phyloP scores from a whole-genome alignment of 768 basidiomycete genomes.

The Tulasnella sp. region DNA sequence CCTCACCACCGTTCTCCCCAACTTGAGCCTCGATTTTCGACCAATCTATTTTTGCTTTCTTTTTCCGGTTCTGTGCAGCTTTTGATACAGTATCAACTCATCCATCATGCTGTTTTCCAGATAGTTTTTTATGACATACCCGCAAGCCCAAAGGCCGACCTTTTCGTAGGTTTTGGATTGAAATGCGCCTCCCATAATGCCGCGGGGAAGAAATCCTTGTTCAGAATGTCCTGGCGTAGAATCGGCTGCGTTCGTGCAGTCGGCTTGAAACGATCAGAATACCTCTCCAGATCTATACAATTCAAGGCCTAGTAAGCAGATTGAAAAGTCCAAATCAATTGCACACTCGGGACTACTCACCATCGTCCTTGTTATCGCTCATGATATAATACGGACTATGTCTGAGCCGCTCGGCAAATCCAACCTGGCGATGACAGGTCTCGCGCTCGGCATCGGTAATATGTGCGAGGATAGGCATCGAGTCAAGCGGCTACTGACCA shows the following conservation, averaged over 20 bases:
- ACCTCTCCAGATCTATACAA: not conserved
- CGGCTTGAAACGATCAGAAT: constrained; percentile 3
- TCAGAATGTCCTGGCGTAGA: constrained; percentile 58
- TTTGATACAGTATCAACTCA: not conserved
- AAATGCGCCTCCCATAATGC: constrained; percentile 73
- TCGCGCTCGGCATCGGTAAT: constrained; percentile 53
- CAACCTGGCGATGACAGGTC: constrained; percentile 56
- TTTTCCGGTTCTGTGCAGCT: constrained; percentile 19
- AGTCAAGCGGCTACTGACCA: constrained; percentile 45
- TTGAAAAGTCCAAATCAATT: not conserved
- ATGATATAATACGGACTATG: constrained; percentile 66
- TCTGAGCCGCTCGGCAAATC: constrained; percentile 52
- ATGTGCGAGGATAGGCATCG: constrained; percentile 58
- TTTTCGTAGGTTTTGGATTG: constrained; percentile 42
- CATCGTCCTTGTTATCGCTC: constrained; percentile 57
- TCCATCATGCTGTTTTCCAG: too few relatives aligned
- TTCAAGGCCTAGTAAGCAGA: not conserved
- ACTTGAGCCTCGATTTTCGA: constrained; percentile 51
- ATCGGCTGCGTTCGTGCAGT: constrained; percentile 38
- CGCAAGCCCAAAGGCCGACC: constrained; percentile 1
- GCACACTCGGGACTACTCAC: constrained; percentile 23
- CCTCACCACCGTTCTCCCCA: constrained; percentile 44
- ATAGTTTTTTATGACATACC: too few relatives aligned
- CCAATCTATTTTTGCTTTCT: constrained; percentile 28
- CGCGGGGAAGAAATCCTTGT: constrained; percentile 66